A percentile compares a stretch with the other conserved stretches of the same genome.
These are phyloP conservation scores for Suillus paluster DNA, from an alignment of 768 basidiomycete genomes.

Conservation along the genomic window DNA sequence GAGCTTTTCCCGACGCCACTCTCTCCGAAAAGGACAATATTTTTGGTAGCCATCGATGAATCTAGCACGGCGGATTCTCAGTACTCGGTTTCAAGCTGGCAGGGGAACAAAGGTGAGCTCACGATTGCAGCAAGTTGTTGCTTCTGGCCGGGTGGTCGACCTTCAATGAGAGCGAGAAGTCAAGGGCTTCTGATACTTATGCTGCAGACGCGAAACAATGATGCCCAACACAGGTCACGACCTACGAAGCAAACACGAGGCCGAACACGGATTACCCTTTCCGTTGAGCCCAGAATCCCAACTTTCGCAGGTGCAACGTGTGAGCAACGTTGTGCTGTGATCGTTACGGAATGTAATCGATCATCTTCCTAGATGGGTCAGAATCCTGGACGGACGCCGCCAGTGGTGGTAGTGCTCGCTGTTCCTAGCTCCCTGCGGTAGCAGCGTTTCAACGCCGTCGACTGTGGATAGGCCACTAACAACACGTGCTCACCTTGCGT, in stretches of 20 bases:
- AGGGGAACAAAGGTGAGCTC: neutral
- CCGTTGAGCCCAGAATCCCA: neutral
- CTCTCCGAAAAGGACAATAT: constrained; percentile 20
- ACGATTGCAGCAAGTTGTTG: neutral
- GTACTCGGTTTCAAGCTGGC: neutral
- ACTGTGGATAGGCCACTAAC: neutral
- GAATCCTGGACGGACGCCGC: no score
- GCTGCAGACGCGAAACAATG: neutral
- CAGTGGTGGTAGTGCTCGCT: neutral
- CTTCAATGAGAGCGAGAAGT: neutral
- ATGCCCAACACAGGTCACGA: neutral
- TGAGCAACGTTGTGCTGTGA: neutral
- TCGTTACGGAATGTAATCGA: neutral
- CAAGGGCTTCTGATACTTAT: neutral
- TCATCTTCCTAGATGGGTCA: neutral
- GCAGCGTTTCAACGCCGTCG: no score
- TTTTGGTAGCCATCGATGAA: neutral
- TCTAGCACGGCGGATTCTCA: neutral
- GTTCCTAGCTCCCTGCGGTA: neutral
- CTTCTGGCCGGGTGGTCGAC: neutral
- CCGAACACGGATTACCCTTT: neutral
- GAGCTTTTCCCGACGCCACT: constrained; percentile 8
- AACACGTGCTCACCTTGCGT: neutral
- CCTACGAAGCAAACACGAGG: neutral
- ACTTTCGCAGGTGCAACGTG: neutral